Conservation (phyloP, 2,329 filamentous ascomycete genomes). For the Neofusicoccum ribis region DNA sequence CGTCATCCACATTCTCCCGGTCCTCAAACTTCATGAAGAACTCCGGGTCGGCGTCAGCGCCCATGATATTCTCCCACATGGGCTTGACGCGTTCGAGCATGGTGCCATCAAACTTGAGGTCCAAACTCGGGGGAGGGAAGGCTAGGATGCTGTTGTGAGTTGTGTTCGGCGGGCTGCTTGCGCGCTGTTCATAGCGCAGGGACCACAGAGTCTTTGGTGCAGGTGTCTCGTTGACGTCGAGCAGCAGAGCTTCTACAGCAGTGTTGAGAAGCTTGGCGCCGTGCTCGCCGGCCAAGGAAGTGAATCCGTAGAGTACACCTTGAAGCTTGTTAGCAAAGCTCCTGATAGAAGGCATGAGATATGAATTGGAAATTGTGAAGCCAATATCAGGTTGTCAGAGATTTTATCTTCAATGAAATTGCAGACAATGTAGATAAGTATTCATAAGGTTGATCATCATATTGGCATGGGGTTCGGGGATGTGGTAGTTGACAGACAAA, state of each 20-base stretch:
- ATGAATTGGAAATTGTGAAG: constrained; percentile 21
- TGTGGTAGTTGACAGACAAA: constrained; percentile 17
- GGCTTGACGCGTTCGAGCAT: constrained; percentile 66
- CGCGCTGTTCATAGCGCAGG: constrained; percentile 52
- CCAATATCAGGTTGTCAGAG: constrained; percentile 86
- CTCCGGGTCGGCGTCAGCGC: constrained; percentile 51
- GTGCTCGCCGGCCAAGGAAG: constrained; percentile 38
- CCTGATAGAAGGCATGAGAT: constrained; percentile 24
- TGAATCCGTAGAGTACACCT: constrained; percentile 62
- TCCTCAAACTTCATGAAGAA: constrained; percentile 80
- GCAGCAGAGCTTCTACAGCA: constrained; percentile 47
- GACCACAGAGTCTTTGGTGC: constrained; percentile 52
- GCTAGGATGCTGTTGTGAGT: constrained; percentile 49
- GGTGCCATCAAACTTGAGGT: constrained; percentile 66
- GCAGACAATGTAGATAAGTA: constrained; percentile 99
- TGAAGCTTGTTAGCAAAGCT: constrained; percentile 24
- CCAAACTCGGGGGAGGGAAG: constrained; percentile 61
- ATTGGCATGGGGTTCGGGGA: constrained; percentile 40
- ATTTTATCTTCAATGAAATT: constrained; percentile 83
- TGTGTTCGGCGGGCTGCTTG: constrained; percentile 30
- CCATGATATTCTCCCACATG: constrained; percentile 68
- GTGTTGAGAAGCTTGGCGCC: constrained; percentile 41
- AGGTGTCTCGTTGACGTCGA: constrained; percentile 35
- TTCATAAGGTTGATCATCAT: constrained; percentile 85
- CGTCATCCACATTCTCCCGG: constrained; percentile 50